Evolutionary conservation across 2,329 filamentous ascomycete species (phyloP).

Genomic region (Aspergillus tubingensis): DNA sequence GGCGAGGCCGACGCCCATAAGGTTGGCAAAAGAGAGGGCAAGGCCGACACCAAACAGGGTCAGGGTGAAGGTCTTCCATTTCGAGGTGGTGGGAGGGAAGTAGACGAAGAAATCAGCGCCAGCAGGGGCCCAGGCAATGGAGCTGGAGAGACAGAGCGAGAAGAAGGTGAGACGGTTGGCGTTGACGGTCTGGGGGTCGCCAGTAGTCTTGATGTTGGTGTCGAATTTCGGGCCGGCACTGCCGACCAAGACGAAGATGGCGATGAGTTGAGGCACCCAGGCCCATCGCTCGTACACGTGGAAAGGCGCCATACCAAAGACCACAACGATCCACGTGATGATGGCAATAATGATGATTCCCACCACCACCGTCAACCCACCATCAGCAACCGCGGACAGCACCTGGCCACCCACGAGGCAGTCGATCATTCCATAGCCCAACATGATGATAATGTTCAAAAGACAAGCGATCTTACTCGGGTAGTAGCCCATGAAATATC

Average conservation of each 20-base stretch:
- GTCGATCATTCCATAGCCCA: conserved; percentile 39
- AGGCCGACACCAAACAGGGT: conserved; percentile 2
- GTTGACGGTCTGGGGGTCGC: conserved; percentile 3
- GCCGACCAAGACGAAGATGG: conserved; percentile 37
- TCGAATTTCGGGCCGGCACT: conserved; percentile 33
- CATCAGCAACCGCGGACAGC: conserved; percentile 26
- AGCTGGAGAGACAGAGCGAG: conserved; percentile 29
- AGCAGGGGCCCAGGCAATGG: conserved; percentile 26
- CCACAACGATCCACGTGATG: conserved; percentile 29
- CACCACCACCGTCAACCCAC: conserved; percentile 30
- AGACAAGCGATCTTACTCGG: conserved; percentile 35
- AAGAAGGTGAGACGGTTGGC: conserved; percentile 32
- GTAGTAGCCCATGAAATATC: conserved; percentile 40
- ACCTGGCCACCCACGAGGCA: conserved; percentile 38
- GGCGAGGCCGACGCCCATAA: conserved; percentile 7
- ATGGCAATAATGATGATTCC: conserved; percentile 31
- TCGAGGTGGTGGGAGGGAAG: conserved; percentile 35
- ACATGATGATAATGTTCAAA: conserved; percentile 37
- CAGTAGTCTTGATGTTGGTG: conserved; percentile 2
- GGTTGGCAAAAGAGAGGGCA: neutral
- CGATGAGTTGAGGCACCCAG: conserved; percentile 38
- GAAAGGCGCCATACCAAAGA: conserved; percentile 34
- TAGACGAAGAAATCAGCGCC: conserved; percentile 41
- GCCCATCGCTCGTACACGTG: conserved; percentile 37
- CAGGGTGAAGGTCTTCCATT: conserved; percentile 14